A percentile compares a stretch with the other conserved stretches of the same genome.
These are phyloP conservation scores for Tolypocladium tropicale DNA, from an alignment of 2,329 filamentous ascomycete genomes.

Conservation along the genomic window DNA sequence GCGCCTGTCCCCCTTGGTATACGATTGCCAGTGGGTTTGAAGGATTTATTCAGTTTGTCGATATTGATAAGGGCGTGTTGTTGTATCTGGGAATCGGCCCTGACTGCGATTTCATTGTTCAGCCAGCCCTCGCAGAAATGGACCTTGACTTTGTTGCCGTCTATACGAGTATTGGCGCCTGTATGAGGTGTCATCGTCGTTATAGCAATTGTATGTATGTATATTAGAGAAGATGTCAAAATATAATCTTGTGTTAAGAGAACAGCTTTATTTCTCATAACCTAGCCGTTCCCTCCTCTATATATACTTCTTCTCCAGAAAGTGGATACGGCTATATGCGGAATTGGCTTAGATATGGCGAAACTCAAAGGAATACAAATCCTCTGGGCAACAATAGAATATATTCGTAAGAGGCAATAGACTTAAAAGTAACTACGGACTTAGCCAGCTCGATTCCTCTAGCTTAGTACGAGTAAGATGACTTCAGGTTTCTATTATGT, in stretches of 20 bases:
- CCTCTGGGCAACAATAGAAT: not conserved
- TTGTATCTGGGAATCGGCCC: not conserved
- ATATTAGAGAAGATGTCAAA: not conserved
- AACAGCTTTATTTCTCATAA: not conserved
- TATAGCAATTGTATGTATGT: not conserved
- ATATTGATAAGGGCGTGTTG: not conserved
- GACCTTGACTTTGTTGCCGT: not conserved
- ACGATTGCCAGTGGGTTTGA: not conserved
- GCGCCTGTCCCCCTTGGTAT: not conserved
- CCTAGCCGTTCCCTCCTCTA: not conserved
- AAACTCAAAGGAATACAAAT: not conserved
- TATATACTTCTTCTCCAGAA: not conserved
- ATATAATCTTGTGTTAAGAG: not conserved
- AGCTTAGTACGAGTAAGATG: not conserved
- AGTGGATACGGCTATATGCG: not conserved
- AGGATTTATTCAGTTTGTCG: not conserved
- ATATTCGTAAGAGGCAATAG: not conserved
- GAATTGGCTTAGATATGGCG: not conserved
- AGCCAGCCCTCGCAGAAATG: not conserved
- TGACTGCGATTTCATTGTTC: not conserved
- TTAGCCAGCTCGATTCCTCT: not conserved
- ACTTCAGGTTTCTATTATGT: not conserved
- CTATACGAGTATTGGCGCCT: not conserved
- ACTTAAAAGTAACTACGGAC: not conserved
- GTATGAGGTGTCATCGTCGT: not conserved